Evolutionary conservation across 2,329 filamentous ascomycete species (phyloP).

Genomic region (Paraconiothyrium brasiliense): DNA sequence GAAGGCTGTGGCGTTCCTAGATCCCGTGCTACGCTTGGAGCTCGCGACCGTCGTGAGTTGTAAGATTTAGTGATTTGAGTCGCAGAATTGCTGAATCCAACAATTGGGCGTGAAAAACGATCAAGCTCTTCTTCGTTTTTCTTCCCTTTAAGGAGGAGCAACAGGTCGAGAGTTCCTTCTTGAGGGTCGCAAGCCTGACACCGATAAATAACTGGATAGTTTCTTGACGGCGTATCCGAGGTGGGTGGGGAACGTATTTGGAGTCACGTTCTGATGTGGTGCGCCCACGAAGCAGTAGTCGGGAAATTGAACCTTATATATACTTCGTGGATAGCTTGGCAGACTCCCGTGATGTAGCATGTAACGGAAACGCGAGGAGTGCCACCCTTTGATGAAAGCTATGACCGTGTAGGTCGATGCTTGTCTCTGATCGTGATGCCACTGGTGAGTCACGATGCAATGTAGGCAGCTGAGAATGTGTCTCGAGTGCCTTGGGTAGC

Average conservation of each 20-base stretch:
- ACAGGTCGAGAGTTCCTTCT: constrained; percentile 13
- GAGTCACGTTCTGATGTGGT: constrained; percentile 22
- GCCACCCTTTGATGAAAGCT: constrained; percentile 10
- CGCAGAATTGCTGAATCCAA: constrained; percentile 9
- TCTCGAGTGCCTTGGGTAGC: constrained; percentile 2
- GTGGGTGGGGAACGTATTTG: constrained; percentile 13
- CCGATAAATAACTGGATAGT: constrained; percentile 27
- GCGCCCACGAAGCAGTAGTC: constrained; percentile 19
- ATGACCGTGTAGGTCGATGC: constrained; percentile 14
- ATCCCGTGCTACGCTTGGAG: constrained; percentile 4
- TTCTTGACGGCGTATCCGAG: neutral
- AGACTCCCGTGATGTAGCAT: neutral
- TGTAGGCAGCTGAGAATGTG: constrained; percentile 13
- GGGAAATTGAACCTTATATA: constrained; percentile 27
- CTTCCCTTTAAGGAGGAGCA: too few species aligned
- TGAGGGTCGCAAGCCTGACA: constrained; percentile 22
- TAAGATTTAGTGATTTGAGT: constrained; percentile 20
- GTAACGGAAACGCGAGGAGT: constrained; percentile 11
- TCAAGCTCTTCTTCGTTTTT: constrained; percentile 12
- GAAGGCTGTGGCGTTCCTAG: constrained; percentile 17
- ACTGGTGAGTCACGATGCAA: constrained; percentile 32
- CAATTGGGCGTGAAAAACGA: neutral
- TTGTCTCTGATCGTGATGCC: constrained; percentile 13
- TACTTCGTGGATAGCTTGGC: constrained; percentile 11
- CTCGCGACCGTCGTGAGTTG: neutral